Base-by-base conservation (phyloP, 2,329 filamentous ascomycete genomes). In the Ampelomyces quisqualis region DNA sequence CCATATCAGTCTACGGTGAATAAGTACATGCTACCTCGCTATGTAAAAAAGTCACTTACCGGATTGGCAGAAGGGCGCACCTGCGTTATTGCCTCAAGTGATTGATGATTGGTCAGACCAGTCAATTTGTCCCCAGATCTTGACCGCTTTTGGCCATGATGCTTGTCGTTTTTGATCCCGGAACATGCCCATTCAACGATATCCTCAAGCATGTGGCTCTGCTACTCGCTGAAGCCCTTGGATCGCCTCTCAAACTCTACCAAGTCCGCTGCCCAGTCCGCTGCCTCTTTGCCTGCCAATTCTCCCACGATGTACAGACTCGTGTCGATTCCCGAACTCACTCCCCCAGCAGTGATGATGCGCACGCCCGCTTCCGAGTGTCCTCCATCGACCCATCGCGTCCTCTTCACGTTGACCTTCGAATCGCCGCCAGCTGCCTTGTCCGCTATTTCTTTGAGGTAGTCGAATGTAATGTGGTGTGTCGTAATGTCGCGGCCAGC, bases 401-500 rank as follows among this genome's bases (percentile, higher is more conserved):
- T 57, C 46, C 37, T 52, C 37, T 62, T 49, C 18, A 65, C 45
- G 2, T 53, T 53, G 20, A 57, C 47, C 0, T 51, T 46, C 2
- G 57, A 53, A 13, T 62, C 49, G 0, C 59, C 59, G 3, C 62
- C 62, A 2, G 60, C 59, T 2, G 59, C 62, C 21, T 60, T 31
- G 38, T 67, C 60, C 1, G 61, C 57, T 15, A 58, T 33, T 33
- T 48, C n/a, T 38, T 63, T 57, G 19, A 65, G 34, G 37, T 41
- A 27, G 0, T 63, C 57, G 3, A 59, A 57, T 7, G 37, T 45
- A n/a, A 60, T 22, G 37, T 72, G 70, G 52, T 73, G 70, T 14
- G 70, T 73, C 1, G 70, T 72, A 2, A 59, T 59, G 4, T 55
- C 65, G 33, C 66, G 55, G 8, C 60, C 62, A 3, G 53, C 51